Base-by-base conservation (phyloP, 2,329 filamentous ascomycete genomes). In the Diaporthe citriasiana region DNA sequence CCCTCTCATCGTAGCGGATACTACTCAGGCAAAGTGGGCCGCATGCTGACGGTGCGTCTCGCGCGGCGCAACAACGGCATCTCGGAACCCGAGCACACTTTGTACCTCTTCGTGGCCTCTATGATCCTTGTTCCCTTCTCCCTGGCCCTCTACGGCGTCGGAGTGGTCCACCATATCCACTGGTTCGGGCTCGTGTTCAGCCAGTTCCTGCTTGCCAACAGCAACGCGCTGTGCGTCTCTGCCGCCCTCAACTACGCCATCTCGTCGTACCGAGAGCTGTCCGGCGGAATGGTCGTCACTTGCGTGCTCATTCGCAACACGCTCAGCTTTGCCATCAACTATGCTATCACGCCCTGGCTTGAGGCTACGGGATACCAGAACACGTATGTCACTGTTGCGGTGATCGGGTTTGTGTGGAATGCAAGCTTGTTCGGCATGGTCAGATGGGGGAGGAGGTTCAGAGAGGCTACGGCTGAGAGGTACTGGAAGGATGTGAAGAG, bases 361-460 rank as follows among this genome's bases (percentile, higher is more conserved):
- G 78, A 79, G 0, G 77, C 80, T 22, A 82, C 82, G 74, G 84
- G 84, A 0, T 82, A 83, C 59, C 81, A 82, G 40, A 82, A 83
- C 66, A 81, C 82, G 1, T 86, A 80, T 35, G 76, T 84, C 65
- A 82, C 82, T 35, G 76, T 82, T 2, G 84, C 81, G 5, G 83
- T 78, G 0, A 74, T 84, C 74, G 80, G 80, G 1, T 75, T 84
- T 56, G 82, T 81, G 10, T 83, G 82, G 78, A 81, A 84, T 56
- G 76, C 84, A 51, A 84, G 83, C 73, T 80, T 85, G 78, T 81
- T 88, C 22, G 60, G 83, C 4, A 85, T 89, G 79, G 82, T 87
- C 13, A 85, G 82, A 76, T 89, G 82, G 75, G 87, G 88, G 0
- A 55, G 71, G 25, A 47, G 22, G 33, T 15, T 73, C 22, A 55